phyloP scores from a whole-genome alignment of 805 yeast genomes.

The Wickerhamomyces chambardii region DNA sequence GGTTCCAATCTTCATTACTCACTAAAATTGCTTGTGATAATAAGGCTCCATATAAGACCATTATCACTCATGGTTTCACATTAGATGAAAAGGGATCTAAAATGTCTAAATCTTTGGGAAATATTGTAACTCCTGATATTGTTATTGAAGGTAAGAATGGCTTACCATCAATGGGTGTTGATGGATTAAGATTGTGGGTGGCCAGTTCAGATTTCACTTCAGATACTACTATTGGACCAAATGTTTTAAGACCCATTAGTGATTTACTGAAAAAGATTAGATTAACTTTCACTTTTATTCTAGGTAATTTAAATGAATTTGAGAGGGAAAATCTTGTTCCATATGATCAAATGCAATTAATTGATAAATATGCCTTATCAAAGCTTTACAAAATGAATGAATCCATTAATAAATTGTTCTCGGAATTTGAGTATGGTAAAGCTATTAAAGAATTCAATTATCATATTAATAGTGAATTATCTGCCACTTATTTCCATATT shows the following conservation, averaged over 20 bases:
- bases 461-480: slow-evolving; percentile 67
- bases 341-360: slow-evolving; percentile 26
- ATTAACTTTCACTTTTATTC: slow-evolving; percentile 67
- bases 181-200: slow-evolving; percentile 85
- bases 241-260: slow-evolving; percentile 64
- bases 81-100: slow-evolving; percentile 79
- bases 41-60: slow-evolving; percentile 57
- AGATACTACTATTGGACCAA: slow-evolving; percentile 71
- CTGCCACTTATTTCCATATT: slow-evolving; percentile 80
- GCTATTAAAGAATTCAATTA: slow-evolving; percentile 60
- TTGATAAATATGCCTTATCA: slow-evolving; percentile 60
- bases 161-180: slow-evolving; percentile 70
- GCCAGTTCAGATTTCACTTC: slow-evolving; percentile 82
- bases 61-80: slow-evolving; percentile 91
- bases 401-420: slow-evolving; percentile 35
- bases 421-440: slow-evolving; percentile 54
- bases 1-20: slow-evolving; percentile 93
- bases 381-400: slow-evolving; percentile 39
- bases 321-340: slow-evolving; percentile 23
- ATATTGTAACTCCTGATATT: slow-evolving; percentile 60
- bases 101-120: slow-evolving; percentile 93
- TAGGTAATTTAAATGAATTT: slow-evolving; percentile 64
- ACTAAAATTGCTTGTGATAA: slow-evolving; percentile 52
- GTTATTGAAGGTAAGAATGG: slow-evolving; percentile 53
- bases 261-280: slow-evolving; percentile 78